Evolutionary conservation across 179 eudicot species (phyloP).

Genomic region (Vitellaria paradoxa): DNA sequence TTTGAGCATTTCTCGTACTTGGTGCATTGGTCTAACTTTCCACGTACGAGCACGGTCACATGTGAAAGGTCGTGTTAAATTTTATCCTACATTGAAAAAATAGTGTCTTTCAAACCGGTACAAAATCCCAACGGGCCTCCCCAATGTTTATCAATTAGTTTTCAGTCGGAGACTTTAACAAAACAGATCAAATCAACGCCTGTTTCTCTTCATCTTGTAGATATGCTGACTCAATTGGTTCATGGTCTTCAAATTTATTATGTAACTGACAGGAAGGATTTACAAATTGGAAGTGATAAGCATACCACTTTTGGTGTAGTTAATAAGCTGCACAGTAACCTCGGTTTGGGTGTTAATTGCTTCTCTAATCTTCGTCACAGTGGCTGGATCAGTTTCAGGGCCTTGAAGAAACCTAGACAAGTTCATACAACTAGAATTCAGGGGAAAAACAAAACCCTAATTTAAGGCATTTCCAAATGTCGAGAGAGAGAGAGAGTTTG

Average conservation of each 20-base stretch:
- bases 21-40: too few relatives aligned
- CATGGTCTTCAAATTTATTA: background rate
- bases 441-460: background rate
- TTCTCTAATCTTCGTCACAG: constrained; percentile 83
- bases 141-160: too few relatives aligned
- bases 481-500: too few relatives aligned
- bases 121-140: too few relatives aligned
- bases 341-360: constrained; percentile 84
- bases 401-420: constrained; percentile 92
- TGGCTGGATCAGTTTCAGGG: constrained; percentile 97
- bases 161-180: too few relatives aligned
- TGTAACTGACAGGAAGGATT: background rate
- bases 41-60: too few relatives aligned
- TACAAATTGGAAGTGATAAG: background rate
- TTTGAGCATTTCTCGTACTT: too few relatives aligned
- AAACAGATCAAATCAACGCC: too few relatives aligned
- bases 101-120: too few relatives aligned
- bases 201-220: background rate
- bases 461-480: background rate
- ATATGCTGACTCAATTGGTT: too few relatives aligned
- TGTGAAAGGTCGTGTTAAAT: too few relatives aligned
- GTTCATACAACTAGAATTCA: constrained; percentile 4
- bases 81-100: too few relatives aligned
- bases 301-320: constrained; percentile 91
- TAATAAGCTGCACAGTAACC: constrained; percentile 95